Evolutionary conservation across 1,139 yeast genomes (phyloP).

Genomic region (Nakaseomyces glabratus): DNA sequence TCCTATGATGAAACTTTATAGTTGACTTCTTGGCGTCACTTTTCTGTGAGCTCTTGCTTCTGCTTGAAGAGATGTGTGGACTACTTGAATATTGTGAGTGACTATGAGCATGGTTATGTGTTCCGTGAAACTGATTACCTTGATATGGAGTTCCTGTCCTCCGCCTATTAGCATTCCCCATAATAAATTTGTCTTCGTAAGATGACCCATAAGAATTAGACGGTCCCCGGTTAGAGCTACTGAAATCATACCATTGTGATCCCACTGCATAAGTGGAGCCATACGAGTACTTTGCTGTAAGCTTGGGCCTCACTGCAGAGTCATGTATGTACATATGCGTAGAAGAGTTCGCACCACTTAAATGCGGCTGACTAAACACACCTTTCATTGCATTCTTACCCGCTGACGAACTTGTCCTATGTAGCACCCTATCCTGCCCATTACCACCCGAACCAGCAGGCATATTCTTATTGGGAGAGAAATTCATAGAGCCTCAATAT

Average conservation of each 20-base stretch:
- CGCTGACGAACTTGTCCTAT: constrained; percentile 3
- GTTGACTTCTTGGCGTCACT: constrained; percentile 3
- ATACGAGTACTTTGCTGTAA: constrained; percentile 4
- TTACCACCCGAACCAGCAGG: constrained; percentile 5
- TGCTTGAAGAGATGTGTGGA: too few species aligned
- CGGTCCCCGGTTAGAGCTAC: background rate
- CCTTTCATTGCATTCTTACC: constrained; percentile 1
- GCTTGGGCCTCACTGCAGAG: constrained; percentile 1
- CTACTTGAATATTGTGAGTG: too few species aligned
- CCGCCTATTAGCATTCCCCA: background rate
- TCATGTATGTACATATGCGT: constrained; percentile 2
- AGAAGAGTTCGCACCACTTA: background rate
- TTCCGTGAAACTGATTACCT: background rate
- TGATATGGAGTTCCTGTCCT: background rate
- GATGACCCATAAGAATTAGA: constrained; percentile 4
- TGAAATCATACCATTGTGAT: background rate
- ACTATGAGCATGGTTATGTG: background rate
- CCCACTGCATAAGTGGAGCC: background rate
- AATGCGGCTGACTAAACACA: background rate
- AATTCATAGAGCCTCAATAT: too few species aligned
- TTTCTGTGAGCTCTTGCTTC: background rate
- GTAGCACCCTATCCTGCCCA: background rate
- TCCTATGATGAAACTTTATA: constrained; percentile 8
- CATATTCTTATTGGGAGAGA: background rate
- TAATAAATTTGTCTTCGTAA: constrained; percentile 1